Evolutionary conservation across 495 filamentous ascomycete species (phyloP).

Genomic region (Cercophora newfieldiana): DNA sequence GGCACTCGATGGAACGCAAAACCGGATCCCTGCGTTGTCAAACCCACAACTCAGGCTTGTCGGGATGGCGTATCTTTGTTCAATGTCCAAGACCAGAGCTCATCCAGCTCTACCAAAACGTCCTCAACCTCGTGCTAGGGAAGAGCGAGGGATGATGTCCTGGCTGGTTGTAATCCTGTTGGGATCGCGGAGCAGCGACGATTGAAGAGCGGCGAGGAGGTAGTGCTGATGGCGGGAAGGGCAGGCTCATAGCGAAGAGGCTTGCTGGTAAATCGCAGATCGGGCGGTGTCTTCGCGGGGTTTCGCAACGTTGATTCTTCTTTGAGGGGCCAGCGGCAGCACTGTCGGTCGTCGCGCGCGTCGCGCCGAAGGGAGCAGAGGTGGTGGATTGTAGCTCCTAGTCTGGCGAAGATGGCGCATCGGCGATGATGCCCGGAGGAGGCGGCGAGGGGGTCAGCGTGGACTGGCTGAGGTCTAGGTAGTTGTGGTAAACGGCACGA

Average conservation of each 20-base stretch:
- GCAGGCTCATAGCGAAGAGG: not conserved
- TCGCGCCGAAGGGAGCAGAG: not conserved
- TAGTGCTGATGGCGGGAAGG: not conserved
- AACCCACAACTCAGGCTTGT: not conserved
- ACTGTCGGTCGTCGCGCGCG: not conserved
- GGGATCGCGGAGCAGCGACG: conserved; percentile 1
- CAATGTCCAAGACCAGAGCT: not conserved
- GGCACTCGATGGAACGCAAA: conserved; percentile 4
- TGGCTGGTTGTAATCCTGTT: not conserved
- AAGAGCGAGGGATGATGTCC: not conserved
- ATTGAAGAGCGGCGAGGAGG: not conserved
- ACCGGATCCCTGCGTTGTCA: conserved; percentile 1
- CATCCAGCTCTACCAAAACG: not conserved
- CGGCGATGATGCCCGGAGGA: not conserved
- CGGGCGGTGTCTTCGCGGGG: not conserved
- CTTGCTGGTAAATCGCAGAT: not conserved
- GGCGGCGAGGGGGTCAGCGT: not conserved
- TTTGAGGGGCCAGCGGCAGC: not conserved
- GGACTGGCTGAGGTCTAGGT: not conserved
- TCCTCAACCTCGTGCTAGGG: not conserved
- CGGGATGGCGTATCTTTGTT: not conserved
- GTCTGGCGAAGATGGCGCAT: not conserved
- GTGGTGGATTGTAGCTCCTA: not conserved
- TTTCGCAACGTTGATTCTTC: not conserved
- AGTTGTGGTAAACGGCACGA: not conserved